Evolutionary conservation across 768 basidiomycete genomes (phyloP), one percentile per base, ranked within the genome.

Genomic region (Cystobasidium onofrii): DNA sequence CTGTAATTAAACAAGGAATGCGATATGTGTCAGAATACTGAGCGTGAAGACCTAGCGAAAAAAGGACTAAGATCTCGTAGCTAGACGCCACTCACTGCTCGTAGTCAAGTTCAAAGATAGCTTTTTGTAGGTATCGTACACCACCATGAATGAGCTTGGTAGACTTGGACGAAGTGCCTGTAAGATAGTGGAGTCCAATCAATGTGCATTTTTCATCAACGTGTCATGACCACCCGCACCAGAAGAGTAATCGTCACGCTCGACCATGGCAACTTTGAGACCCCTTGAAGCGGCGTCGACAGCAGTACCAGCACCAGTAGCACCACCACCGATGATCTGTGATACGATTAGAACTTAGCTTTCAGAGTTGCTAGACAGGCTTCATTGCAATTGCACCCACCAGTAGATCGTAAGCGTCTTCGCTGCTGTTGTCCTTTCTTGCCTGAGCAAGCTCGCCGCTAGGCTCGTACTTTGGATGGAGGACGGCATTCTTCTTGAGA

Each of bases 141-240:
- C 95, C 95, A 18, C 95, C 95, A 82, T 99, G 96, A 0, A 99
- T 95, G 65, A 99, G 88, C 81, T 99, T 98, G 0, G 96, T 98
- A 9, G 92, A 93, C 80, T 98, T 98, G 6, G 92, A 95, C 0
- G 92, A 95, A 0, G 95, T 96, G 20, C 94, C 92, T 91, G 78
- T 27, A 20, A 4, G 25, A 9, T 33, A 57, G 10, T 50, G 20
- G 15, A 15, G 57, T 15, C 3, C 4, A 27, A 29, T 9, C 12
- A 60, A 29, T 6, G n/a, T 10, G 57, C 27, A 13, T 29, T 27
- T 60, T 20, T 27, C 17, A 4, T 60, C 23, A 6, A 4, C 2
- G 15, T 12, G 6, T 17, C 12, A 29, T 6, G 41, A 50, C 33
- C 33, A 29, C 1, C 63, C 85, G 75, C 74, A 91, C 92, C 94